These are phyloP conservation scores for Raffaelea arxii DNA, from an alignment of 2,329 filamentous ascomycete genomes.

Conservation along the genomic window DNA sequence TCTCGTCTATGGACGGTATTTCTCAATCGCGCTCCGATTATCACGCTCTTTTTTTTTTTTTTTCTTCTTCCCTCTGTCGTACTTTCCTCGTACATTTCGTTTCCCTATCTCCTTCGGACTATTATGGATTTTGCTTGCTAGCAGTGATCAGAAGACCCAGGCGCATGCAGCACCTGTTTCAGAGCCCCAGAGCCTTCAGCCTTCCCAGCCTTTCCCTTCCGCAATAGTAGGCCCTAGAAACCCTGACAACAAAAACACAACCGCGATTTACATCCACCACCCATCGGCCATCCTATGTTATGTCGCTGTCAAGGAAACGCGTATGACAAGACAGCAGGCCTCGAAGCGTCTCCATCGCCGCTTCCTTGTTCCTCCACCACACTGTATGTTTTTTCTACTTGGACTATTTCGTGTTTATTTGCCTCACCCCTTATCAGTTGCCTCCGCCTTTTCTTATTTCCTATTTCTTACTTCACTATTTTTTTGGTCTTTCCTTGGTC, in stretches of 20 bases:
- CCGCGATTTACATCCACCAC: too few relatives aligned
- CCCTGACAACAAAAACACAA: too few relatives aligned
- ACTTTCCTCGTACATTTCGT: not conserved
- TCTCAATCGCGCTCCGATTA: not conserved
- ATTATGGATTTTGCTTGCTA: not conserved
- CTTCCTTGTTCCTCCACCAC: too few relatives aligned
- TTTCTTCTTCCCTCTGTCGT: not conserved
- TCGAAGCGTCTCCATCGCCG: not conserved
- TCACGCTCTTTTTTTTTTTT: not conserved
- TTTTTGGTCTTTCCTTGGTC: not conserved
- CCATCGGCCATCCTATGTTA: too few relatives aligned
- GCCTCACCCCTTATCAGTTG: not conserved
- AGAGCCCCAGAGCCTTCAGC: too few relatives aligned
- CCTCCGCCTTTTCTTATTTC: too few relatives aligned
- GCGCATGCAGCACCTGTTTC: too few relatives aligned
- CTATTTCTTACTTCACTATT: too few relatives aligned
- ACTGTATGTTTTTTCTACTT: not conserved
- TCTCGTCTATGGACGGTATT: not conserved
- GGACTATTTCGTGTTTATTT: not conserved
- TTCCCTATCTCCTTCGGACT: not conserved
- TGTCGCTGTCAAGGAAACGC: too few relatives aligned
- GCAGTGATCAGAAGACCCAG: too few relatives aligned
- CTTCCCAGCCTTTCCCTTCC: too few relatives aligned
- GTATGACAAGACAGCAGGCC: not conserved
- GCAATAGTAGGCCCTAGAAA: too few relatives aligned